Conservation (phyloP, 192 early-diverging fungal species). For the Entomortierella beljakovae region DNA sequence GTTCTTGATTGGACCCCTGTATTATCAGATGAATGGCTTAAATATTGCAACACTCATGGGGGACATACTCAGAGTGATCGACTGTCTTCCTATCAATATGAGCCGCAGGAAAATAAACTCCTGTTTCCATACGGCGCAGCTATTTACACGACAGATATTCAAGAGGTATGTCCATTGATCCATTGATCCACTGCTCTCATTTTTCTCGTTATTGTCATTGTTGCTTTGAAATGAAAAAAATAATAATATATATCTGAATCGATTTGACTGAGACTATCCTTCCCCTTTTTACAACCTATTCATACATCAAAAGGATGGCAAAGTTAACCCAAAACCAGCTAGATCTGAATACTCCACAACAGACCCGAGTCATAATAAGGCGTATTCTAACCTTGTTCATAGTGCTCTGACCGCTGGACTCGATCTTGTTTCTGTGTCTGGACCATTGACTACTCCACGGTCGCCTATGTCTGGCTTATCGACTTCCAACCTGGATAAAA, state of each 20-base stretch:
- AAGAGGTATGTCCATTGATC: conserved; percentile 22
- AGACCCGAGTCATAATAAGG: conserved; percentile 2
- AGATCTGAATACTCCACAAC: neutral
- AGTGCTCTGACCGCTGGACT: conserved; percentile 33
- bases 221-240: neutral
- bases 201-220: neutral
- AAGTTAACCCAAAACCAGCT: conserved; percentile 32
- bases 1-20: conserved; percentile 57
- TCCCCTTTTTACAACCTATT: neutral
- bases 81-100: conserved; percentile 39
- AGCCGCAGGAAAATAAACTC: conserved; percentile 35
- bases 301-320: conserved; percentile 26
- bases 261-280: neutral
- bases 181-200: neutral
- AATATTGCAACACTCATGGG: neutral
- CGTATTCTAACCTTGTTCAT: conserved; percentile 24
- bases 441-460: conserved; percentile 33
- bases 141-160: conserved; percentile 30
- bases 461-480: conserved; percentile 17
- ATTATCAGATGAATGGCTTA: conserved; percentile 44
- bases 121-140: conserved; percentile 47
- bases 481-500: conserved; percentile 20
- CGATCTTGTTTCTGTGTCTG: conserved; percentile 42
- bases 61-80: conserved; percentile 35
- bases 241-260: too few relatives aligned